Evolutionary conservation across 139 green algal genomes (phyloP), one percentile per base, ranked within the genome.

Genomic region (Coccomyxa sp.): DNA sequence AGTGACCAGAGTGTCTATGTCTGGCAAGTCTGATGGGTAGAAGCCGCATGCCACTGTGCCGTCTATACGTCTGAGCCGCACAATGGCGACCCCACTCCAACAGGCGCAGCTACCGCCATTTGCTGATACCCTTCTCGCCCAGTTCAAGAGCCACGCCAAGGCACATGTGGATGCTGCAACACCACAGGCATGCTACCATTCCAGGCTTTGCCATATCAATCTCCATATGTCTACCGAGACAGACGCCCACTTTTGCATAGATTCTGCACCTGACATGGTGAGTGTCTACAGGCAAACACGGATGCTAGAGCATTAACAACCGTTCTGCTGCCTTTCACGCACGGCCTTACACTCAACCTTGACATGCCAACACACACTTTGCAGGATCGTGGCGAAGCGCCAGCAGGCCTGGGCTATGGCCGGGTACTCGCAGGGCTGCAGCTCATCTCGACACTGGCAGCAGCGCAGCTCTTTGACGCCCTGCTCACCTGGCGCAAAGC

Each of bases 401-500:
- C 37, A 2, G 35, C 39, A 0, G 85, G 88, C 8, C 44, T 82
- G 1, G 44, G 75, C 1, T 88, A 84, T 27, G 72, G 81, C 12
- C 71, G 82, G 39, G 70, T 89, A 36, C 74, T 89, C 31, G 68
- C 74, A 6, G 85, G 80, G n/a, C 75, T 80, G 55, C 75, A 83
- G 44, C 75, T 82, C 18, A 75, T 83, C 0, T 84, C 86, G 22
- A 18, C 36, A 2, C 78, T 82, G 58, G 78, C 78, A 18, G 78
- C 83, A 12, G 39, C 35, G 22, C 54, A 58, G 6, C 70, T 90
- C 14, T 22, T 89, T 64, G 83, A 82, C 6, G 74, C 72, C 35
- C 74, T 90, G 74, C 68, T 90, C 14, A 72, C 31, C 6, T 90
- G 86, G 86, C 83, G 86, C 12, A 78, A 79, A 9, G 78, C 44